Percentiles rank a stretch among this genome's conserved stretches.
Conservation (phyloP, 2,329 filamentous ascomycete species). For the Huntiella bhutanensis region DNA sequence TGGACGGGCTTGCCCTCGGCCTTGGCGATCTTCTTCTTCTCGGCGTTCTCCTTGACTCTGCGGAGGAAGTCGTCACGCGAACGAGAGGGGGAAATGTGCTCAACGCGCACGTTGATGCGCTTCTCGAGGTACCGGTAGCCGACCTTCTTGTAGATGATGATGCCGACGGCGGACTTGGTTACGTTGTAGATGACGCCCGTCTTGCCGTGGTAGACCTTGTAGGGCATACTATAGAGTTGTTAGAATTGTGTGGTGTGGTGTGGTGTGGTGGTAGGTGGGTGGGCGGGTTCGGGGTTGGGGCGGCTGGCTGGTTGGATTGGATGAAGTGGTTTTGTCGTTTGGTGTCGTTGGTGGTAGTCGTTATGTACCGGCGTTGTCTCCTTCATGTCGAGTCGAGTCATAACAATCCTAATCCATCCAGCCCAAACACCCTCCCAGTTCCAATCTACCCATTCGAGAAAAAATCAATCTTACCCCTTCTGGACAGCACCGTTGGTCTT, state of each 20-base stretch:
- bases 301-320: background rate
- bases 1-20: conserved; percentile 67
- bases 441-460: background rate
- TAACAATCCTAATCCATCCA: no score
- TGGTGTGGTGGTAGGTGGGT: background rate
- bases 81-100: conserved; percentile 89
- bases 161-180: conserved; percentile 88
- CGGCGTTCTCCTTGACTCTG: conserved; percentile 92
- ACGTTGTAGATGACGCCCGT: conserved; percentile 98
- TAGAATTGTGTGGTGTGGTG: background rate
- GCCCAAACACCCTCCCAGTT: no score
- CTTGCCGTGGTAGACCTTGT: conserved; percentile 99
- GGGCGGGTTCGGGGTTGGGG: no score
- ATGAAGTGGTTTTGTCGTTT: background rate
- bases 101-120: conserved; percentile 96
- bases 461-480: conserved; percentile 55
- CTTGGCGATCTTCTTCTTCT: conserved; percentile 85
- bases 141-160: conserved; percentile 99
- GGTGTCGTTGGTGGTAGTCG: background rate
- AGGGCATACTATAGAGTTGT: conserved; percentile 55
- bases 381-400: no score
- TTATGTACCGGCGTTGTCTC: background rate
- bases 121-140: conserved; percentile 99
- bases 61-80: conserved; percentile 92
- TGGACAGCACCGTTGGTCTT: conserved; percentile 97